These are phyloP conservation scores for Deuterostichococcus epilithicus DNA, from an alignment of 139 green algal species.

Conservation along the genomic window DNA sequence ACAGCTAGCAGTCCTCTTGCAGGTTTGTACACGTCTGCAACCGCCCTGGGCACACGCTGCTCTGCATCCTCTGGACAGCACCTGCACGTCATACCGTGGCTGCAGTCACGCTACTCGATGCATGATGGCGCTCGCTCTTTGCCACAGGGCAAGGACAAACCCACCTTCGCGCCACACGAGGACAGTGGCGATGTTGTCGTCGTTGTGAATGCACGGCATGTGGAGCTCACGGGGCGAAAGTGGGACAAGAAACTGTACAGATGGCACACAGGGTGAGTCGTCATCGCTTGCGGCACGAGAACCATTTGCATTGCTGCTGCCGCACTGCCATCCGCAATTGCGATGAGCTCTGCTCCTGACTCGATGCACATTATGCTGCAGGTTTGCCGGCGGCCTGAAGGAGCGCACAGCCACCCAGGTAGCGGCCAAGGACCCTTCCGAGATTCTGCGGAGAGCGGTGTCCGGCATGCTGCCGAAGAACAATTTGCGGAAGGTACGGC, in stretches of 20 bases:
- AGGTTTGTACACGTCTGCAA: slow-evolving; percentile 13
- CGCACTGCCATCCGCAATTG: no score
- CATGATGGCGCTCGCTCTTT: not conserved
- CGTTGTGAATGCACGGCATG: slow-evolving; percentile 78
- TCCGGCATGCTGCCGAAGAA: slow-evolving; percentile 90
- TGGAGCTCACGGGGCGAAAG: slow-evolving; percentile 80
- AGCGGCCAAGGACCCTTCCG: slow-evolving; percentile 57
- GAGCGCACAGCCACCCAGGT: slow-evolving; percentile 57
- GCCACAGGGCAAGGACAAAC: slow-evolving; percentile 88
- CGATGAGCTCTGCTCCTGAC: not conserved
- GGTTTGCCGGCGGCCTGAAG: slow-evolving; percentile 76
- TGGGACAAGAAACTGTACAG: slow-evolving; percentile 86
- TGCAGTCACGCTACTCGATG: not conserved
- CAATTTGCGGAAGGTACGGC: slow-evolving; percentile 54
- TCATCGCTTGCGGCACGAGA: not conserved
- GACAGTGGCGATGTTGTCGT: slow-evolving; percentile 82
- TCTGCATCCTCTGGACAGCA: not conserved
- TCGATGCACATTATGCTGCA: not conserved
- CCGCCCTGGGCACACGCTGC: no score
- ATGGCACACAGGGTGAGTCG: slow-evolving; percentile 74
- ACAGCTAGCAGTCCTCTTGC: slow-evolving; percentile 58
- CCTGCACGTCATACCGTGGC: not conserved
- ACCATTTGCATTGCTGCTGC: not conserved
- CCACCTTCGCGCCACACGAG: slow-evolving; percentile 59
- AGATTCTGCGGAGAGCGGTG: slow-evolving; percentile 66